phyloP scores from a whole-genome alignment of 78 protist species.

The Dictyostelium discoideum region dicty_2.7 NC_007089.4:5907501-5908000 shows the following conservation, averaged over 20 bases:
- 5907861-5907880: not conserved
- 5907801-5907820: too few species aligned
- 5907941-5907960: not conserved
- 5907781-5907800: not conserved
- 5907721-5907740: constrained; percentile 23
- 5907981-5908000: not conserved
- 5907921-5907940: not conserved
- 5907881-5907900: not conserved
- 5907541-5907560: constrained; percentile 75
- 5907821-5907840: too few species aligned
- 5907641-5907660: constrained; percentile 13
- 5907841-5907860: too few species aligned
- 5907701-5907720: constrained; percentile 38
- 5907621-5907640: constrained; percentile 54
- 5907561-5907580: constrained; percentile 74
- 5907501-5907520: constrained; percentile 88
- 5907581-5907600: constrained; percentile 2
- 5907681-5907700: constrained; percentile 64
- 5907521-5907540: constrained; percentile 91
- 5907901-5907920: not conserved
- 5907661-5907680: constrained; percentile 80
- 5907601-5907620: constrained; percentile 54
- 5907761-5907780: not conserved
- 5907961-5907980: not conserved
- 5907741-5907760: constrained; percentile 27